phyloP scores from a whole-genome alignment of 164 flowering plant genomes.

The Taxillus chinensis region DNA sequence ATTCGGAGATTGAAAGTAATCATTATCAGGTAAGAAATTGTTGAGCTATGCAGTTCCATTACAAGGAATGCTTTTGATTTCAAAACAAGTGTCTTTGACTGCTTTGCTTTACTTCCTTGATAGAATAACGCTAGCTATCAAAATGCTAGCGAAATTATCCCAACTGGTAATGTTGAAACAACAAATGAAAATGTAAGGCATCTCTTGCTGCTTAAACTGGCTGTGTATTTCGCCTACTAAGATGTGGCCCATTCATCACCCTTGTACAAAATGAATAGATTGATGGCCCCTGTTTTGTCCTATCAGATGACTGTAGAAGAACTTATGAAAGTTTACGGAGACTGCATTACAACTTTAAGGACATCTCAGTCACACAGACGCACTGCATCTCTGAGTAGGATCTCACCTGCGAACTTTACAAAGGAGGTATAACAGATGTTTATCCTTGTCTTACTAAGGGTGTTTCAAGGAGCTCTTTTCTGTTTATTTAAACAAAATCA shows the following conservation, averaged over 20 bases:
- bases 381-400: conserved; percentile 42
- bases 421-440: conserved; percentile 48
- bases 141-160: conserved; percentile 9
- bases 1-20: conserved; percentile 25
- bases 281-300: neutral
- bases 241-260: neutral
- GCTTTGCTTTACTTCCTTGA: conserved; percentile 1
- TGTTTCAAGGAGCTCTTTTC: neutral
- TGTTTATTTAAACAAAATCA: neutral
- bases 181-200: conserved; percentile 36
- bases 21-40: conserved; percentile 29
- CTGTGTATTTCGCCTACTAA: neutral
- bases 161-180: conserved; percentile 16
- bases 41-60: neutral
- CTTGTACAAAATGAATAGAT: neutral
- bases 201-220: too few relatives aligned
- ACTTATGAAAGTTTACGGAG: conserved; percentile 65
- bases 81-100: neutral
- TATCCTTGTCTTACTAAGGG: neutral
- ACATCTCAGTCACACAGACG: conserved; percentile 59
- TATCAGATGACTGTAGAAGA: conserved; percentile 60
- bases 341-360: conserved; percentile 51
- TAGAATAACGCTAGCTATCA: conserved; percentile 33
- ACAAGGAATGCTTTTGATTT: neutral
- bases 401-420: conserved; percentile 73